Percentiles rank a stretch among this genome's conserved stretches.
Evolutionary conservation across 805 yeast species (phyloP).

Genomic region (Tetrapisispora namnaoensis): DNA sequence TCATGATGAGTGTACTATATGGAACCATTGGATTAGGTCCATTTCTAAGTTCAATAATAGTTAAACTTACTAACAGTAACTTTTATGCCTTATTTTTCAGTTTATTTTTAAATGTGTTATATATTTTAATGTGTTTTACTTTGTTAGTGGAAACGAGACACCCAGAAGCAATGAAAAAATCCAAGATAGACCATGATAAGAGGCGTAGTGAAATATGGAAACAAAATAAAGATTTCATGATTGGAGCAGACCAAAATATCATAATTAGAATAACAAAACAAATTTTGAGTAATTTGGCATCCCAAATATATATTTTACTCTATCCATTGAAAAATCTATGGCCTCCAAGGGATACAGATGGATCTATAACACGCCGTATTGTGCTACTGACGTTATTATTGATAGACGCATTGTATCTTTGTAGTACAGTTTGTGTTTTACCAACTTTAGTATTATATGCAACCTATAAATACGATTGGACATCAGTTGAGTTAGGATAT

Average conservation of each 20-base stretch:
- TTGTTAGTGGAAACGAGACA: slow-evolving; percentile 60
- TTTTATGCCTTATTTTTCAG: slow-evolving; percentile 27
- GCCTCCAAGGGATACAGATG: slow-evolving; percentile 31
- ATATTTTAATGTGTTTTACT: slow-evolving; percentile 29
- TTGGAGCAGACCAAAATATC: background rate
- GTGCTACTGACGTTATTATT: slow-evolving; percentile 41
- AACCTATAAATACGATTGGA: slow-evolving; percentile 45
- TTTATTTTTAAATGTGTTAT: slow-evolving; percentile 23
- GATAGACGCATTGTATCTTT: slow-evolving; percentile 36
- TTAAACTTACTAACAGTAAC: slow-evolving; percentile 22
- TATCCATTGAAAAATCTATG: slow-evolving; percentile 47
- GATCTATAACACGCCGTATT: slow-evolving; percentile 31
- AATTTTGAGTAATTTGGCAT: background rate
- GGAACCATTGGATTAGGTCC: slow-evolving; percentile 62
- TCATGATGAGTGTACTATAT: slow-evolving; percentile 48
- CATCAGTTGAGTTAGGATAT: slow-evolving; percentile 44
- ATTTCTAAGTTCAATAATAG: slow-evolving; percentile 38
- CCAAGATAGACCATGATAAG: slow-evolving; percentile 16
- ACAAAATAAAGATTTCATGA: background rate
- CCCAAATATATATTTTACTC: slow-evolving; percentile 20
- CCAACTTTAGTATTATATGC: slow-evolving; percentile 43
- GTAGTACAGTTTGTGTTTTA: slow-evolving; percentile 25
- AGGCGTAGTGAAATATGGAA: slow-evolving; percentile 1
- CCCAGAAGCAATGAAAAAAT: slow-evolving; percentile 39
- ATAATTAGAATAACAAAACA: background rate